Evolutionary conservation across 2,329 filamentous ascomycete species (phyloP).

Genomic region (Xylariaceae sp.): DNA sequence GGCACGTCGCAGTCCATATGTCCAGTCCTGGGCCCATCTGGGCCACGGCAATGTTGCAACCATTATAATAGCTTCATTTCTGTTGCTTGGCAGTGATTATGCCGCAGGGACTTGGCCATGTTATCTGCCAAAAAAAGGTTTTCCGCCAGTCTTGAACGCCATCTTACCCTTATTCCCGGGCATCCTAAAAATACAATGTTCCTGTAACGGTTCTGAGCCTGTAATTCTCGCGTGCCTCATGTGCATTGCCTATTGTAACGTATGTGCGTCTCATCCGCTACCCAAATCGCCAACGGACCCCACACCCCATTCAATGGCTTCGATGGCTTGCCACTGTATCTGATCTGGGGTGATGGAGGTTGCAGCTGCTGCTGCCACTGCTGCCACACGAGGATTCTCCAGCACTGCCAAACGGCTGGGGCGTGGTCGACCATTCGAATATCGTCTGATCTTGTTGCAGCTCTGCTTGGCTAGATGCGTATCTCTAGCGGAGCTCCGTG

Average conservation of each 20-base stretch:
- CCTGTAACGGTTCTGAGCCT: slow-evolving; percentile 1
- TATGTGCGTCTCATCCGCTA: slow-evolving; percentile 3
- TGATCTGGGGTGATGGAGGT: slow-evolving; percentile 29
- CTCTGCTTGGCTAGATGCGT: slow-evolving; percentile 40
- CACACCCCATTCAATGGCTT: slow-evolving; percentile 32
- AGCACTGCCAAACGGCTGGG: slow-evolving; percentile 38
- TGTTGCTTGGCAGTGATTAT: neutral
- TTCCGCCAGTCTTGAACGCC: neutral
- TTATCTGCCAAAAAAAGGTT: neutral
- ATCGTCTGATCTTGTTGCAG: slow-evolving; percentile 40
- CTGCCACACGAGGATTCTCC: slow-evolving; percentile 36
- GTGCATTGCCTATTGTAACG: slow-evolving; percentile 1
- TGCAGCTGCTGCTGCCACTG: slow-evolving; percentile 23
- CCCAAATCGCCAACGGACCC: slow-evolving; percentile 28
- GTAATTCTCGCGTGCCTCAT: slow-evolving; percentile 4
- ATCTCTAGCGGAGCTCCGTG: slow-evolving; percentile 38
- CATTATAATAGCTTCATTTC: slow-evolving; percentile 1
- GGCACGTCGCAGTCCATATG: neutral
- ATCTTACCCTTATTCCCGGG: slow-evolving; percentile 4
- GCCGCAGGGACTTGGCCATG: neutral
- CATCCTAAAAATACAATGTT: slow-evolving; percentile 1
- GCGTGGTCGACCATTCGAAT: slow-evolving; percentile 39
- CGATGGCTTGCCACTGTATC: slow-evolving; percentile 34
- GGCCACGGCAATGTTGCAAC: slow-evolving; percentile 4
- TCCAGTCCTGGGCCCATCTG: slow-evolving; percentile 2